Evolutionary conservation across 2,329 filamentous ascomycete genomes (phyloP).

Genomic region (Erysiphe neolycopersici): DNA sequence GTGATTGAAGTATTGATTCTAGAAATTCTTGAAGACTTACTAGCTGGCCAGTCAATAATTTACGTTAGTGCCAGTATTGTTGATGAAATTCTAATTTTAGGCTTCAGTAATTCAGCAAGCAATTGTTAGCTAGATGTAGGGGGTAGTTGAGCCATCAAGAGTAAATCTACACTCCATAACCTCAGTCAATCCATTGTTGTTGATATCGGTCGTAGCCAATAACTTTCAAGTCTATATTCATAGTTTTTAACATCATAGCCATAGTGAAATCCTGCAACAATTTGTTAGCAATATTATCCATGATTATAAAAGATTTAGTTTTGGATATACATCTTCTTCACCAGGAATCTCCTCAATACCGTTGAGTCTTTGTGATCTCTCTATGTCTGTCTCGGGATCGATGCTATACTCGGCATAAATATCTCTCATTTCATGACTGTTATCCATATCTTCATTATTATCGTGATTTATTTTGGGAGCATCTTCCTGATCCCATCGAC

Average conservation of each 20-base stretch:
- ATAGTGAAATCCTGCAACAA: constrained; percentile 32
- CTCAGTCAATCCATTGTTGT: constrained; percentile 30
- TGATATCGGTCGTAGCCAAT: constrained; percentile 33
- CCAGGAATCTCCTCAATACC: constrained; percentile 14
- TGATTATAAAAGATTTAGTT: constrained; percentile 7
- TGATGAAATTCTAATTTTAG: too few species aligned
- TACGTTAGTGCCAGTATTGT: too few species aligned
- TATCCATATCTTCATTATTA: constrained; percentile 12
- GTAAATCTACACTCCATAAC: too few species aligned
- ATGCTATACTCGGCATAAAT: constrained; percentile 12
- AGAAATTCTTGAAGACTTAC: too few species aligned
- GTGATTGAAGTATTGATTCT: too few species aligned
- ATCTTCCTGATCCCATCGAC: constrained; percentile 16
- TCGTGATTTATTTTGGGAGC: constrained; percentile 11
- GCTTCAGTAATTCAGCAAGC: too few species aligned
- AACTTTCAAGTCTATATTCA: constrained; percentile 33
- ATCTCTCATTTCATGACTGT: constrained; percentile 14
- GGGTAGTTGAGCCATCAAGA: neutral
- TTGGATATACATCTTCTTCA: constrained; percentile 14
- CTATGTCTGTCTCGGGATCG: constrained; percentile 14
- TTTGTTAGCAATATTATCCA: constrained; percentile 2
- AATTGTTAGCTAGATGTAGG: too few species aligned
- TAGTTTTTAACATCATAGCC: constrained; percentile 38
- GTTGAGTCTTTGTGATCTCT: constrained; percentile 12
- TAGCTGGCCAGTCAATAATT: too few species aligned